Evolutionary conservation across 805 yeast species (phyloP), one percentile per base, ranked within the genome.

Genomic region (Wickerhamiella lipophila): DNA sequence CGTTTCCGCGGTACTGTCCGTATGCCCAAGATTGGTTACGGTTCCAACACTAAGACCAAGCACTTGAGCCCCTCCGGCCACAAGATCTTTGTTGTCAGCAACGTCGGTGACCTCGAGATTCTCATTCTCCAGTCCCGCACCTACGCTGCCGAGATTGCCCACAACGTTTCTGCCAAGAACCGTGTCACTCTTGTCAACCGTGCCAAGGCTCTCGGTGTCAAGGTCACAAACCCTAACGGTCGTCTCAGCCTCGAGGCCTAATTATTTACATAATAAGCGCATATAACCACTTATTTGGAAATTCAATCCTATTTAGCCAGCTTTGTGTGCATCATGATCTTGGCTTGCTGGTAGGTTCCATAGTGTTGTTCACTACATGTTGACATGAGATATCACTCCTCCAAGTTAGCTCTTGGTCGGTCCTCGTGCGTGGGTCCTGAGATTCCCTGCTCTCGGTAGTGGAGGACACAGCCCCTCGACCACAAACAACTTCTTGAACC

Each of bases 21-120:
- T 67, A 94, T 89, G 80, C 99, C 99, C 79, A 88, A 83, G 79
- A 88, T 92, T 68, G 99, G 99, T 80, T 92, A 85, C 80, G 96
- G 98, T 76, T 87, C 97, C 65, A 87, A 92, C 95, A 92, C 86
- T 79, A 87, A 83, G 81, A 92, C 98, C 71, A 86, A 82, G 75
- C 85, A 81, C 81, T 69, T 92, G 77, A 74, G 77, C 69, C 95
- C 96, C 72, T 84, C 95, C 58, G 99, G 99, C 71, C 95, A 85
- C 94, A 94, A 87, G 81, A 81, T 84, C 66, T 83, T 83, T 80
- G 76, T 87, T 66, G 96, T 92, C 65, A 78, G 83, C 71, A 92
- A 92, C 85, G 67, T 80, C 58, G 78, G 78, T 71, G 98, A 89
- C 71, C 83, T 92, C 72, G 98, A 94, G 71, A 81, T 85, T 63